These are phyloP conservation scores for Candida oleophila DNA, from an alignment of 805 yeast species.

Conservation along the genomic window DNA sequence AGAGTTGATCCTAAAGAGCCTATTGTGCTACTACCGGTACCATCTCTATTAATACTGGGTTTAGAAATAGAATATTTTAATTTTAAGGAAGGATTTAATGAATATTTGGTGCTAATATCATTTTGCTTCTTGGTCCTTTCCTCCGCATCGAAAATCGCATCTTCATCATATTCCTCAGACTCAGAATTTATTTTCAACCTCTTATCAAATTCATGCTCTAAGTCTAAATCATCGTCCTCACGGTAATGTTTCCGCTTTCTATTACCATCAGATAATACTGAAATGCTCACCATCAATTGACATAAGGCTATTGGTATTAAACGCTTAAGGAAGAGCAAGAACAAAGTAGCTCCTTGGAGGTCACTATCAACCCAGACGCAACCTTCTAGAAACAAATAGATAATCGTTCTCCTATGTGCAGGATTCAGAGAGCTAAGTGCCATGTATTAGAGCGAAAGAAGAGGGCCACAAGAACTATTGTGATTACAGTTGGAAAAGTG, in stretches of 20 bases:
- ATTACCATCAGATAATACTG: not conserved
- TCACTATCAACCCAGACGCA: too few species aligned
- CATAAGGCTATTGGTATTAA: not conserved
- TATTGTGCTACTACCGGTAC: not conserved
- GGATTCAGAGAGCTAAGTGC: too few species aligned
- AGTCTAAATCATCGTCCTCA: not conserved
- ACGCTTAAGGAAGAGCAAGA: too few species aligned
- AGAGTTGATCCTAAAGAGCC: not conserved
- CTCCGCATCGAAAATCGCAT: not conserved
- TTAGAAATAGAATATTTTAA: conserved; percentile 1
- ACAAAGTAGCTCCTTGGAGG: not conserved
- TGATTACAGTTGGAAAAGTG: too few species aligned
- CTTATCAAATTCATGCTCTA: not conserved
- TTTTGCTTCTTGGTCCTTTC: not conserved
- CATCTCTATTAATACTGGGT: not conserved
- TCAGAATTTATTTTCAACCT: not conserved
- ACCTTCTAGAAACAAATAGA: too few species aligned
- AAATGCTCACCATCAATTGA: not conserved
- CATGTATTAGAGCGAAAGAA: too few species aligned
- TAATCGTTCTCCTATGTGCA: not conserved
- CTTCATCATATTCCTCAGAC: not conserved
- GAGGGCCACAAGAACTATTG: too few species aligned
- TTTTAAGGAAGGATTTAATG: not conserved
- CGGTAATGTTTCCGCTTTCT: not conserved
- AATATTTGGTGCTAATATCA: not conserved